Evolutionary conservation across 805 yeast species (phyloP), one percentile per base, ranked within the genome.

Genomic region (Saccharomycopsis oosterbeekiorum): DNA sequence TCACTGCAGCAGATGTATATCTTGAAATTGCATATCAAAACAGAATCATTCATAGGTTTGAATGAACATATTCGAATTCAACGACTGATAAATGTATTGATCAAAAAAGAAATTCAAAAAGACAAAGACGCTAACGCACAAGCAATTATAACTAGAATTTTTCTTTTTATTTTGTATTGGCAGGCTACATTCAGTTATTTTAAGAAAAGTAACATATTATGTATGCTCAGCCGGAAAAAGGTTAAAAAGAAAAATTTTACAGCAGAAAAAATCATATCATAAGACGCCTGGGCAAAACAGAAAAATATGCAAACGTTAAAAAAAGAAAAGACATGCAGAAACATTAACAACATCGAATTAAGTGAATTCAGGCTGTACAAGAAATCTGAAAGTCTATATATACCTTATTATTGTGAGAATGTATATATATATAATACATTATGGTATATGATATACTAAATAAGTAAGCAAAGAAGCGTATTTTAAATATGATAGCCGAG

Each of bases 231-330:
- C 43, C n/a, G 19, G 17, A 40, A 42, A 17, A 42, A 42, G 34
- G 53, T 26, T 47, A 26, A 47, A 26, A 47, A 47, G 21, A 47
- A 47, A 47, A 47, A 26, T 24, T 47, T 26, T 19, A 26, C n/a
- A 47, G 53, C 53, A 47, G 21, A 21, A 2, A 47, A 43, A 19
- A 47, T 21, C 53, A 47, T 12, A 47, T 24, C 21, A 47, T 47
- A 47, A 47, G 53, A 47, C 19, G 9, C 53, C 53, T 47, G 53
- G 53, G 53, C 53, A 26, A 47, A 47, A 47, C 21, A 47, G 53
- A 24, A 26, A 47, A 47, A 47, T 47, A 47, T 47, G 53, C 53
- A 47, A 47, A 47, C 53, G 53, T 24, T 47, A 47, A 47, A 47
- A 24, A 47, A 47, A 47, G 53, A 47, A 47, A 47, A 47, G 53